Base-by-base conservation (phyloP, 2,329 filamentous ascomycete genomes). In the Sarocladium oryzae region DNA sequence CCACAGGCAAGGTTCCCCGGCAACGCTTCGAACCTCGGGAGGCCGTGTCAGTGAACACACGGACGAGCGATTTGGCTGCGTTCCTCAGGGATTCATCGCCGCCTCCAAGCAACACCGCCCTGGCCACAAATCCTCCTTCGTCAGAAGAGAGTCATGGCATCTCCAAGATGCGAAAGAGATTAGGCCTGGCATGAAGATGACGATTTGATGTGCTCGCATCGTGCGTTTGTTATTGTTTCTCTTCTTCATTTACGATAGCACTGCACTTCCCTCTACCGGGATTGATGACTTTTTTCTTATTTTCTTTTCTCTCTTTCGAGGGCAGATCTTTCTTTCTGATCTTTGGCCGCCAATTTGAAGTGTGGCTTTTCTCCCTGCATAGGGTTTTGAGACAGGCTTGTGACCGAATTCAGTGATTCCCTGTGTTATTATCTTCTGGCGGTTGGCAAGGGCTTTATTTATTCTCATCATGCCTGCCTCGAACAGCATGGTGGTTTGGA, bases 31-130 rank as follows among this genome's bases (percentile, higher is more conserved):
- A 81, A 61, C 74, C 79, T 2, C 73, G 78, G 41, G 79, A 82
- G 4, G 68, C 78, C 2, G 66, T 70, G 32, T 65, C 64, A 6
- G 67, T 66, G n/a, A 65, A 65, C 38, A 89, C 85, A 2, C 77
- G 78, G n/a, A 89, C 85, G 2, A 77, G 78, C 16, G 86, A 89
- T 49, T 67, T 92, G 40, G 86, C 88, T 1, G 81, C 82, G 49
- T 92, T 92, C 63, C 69, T 93, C 28, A 79, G 77, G 50, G 81
- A 82, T 59, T 86, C 85, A 13, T 83, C 76, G 30, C 86, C 86
- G 2, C 82, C 84, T 2, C 72, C 75, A 13, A 59, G 66, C 21
- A 56, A 63, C 23, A 53, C 58, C 13, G 55, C 60, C 2, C 58
- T 58, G 7, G 23, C 51, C 16, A 8, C 46, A 21, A 36, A 33